phyloP scores from a whole-genome alignment of 441 rosid genomes.

The Macaranga tanarius region DNA sequence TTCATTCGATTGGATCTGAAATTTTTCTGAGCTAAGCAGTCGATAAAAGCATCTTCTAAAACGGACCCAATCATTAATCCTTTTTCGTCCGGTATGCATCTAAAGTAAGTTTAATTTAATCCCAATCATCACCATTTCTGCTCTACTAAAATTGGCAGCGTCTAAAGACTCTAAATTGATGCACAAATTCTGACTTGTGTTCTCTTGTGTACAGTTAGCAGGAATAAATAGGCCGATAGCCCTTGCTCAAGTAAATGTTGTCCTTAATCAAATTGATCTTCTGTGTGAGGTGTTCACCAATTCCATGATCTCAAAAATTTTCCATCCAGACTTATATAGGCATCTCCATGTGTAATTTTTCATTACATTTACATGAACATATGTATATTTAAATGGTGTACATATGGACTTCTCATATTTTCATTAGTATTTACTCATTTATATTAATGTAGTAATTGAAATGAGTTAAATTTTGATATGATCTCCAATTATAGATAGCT shows the following conservation, averaged over 20 bases:
- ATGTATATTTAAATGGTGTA: neutral
- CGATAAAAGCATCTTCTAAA: conserved; percentile 15
- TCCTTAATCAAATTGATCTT: conserved; percentile 80
- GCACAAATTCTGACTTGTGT: conserved; percentile 6
- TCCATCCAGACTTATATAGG: conserved; percentile 5
- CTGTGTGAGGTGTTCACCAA: conserved; percentile 72
- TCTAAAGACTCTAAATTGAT: neutral
- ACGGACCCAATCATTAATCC: conserved; percentile 88
- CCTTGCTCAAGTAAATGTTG: conserved; percentile 90
- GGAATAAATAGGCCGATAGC: conserved; percentile 87
- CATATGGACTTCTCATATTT: neutral
- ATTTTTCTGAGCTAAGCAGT: conserved; percentile 21
- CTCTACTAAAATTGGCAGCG: too few relatives aligned
- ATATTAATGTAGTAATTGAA: neutral
- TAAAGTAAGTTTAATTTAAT: conserved; percentile 52
- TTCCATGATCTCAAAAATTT: conserved; percentile 3
- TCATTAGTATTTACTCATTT: neutral
- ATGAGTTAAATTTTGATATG: neutral
- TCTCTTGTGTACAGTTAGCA: conserved; percentile 57
- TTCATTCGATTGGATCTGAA: conserved; percentile 36
- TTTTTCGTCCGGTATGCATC: conserved; percentile 95
- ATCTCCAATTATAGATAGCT: conserved; percentile 54
- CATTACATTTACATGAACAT: neutral
- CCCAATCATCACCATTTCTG: neutral
- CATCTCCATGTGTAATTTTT: too few relatives aligned